Evolutionary conservation across 2,329 filamentous ascomycete species (phyloP).

Genomic region (Venturia aucupariae): DNA sequence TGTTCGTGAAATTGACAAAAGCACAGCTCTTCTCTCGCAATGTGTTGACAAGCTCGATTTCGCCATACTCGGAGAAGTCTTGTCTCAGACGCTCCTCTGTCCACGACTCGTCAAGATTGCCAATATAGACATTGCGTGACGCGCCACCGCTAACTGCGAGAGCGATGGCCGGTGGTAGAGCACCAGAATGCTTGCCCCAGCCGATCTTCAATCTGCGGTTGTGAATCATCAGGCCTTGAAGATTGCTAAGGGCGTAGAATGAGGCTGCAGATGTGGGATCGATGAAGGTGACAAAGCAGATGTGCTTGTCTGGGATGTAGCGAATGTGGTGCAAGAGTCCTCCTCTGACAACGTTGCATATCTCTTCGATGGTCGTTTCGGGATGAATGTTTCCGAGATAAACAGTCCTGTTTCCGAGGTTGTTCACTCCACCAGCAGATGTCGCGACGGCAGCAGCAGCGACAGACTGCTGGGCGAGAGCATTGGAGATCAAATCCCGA

Average conservation of each 20-base stretch:
- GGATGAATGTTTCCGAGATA: conserved; percentile 98
- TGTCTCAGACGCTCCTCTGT: conserved; percentile 90
- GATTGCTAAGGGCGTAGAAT: conserved; percentile 94
- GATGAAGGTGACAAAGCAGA: conserved; percentile 99
- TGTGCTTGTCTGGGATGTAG: conserved; percentile 99
- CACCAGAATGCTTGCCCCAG: conserved; percentile 98
- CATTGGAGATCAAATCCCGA: conserved; percentile 91
- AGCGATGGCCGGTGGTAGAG: conserved; percentile 88
- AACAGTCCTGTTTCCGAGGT: conserved; percentile 93
- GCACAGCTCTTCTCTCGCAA: conserved; percentile 98
- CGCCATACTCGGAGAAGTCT: conserved; percentile 94
- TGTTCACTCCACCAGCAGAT: conserved; percentile 92
- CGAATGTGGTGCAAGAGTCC: conserved; percentile 95
- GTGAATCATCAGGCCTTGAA: conserved; percentile 98
- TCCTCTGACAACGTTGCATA: conserved; percentile 96
- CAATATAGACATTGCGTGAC: conserved; percentile 97
- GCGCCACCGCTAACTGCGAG: conserved; percentile 92
- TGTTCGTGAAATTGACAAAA: conserved; percentile 99
- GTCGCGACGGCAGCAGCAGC: conserved; percentile 94
- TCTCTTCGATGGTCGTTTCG: conserved; percentile 97
- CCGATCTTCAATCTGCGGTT: conserved; percentile 96
- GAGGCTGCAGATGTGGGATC: conserved; percentile 95
- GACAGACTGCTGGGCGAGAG: conserved; percentile 92
- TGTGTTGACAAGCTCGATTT: conserved; percentile 96
- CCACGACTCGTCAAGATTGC: conserved; percentile 95